Evolutionary conservation across 352 stramenopile species (phyloP).

Genomic region (Blastocystis sp.): DNA sequence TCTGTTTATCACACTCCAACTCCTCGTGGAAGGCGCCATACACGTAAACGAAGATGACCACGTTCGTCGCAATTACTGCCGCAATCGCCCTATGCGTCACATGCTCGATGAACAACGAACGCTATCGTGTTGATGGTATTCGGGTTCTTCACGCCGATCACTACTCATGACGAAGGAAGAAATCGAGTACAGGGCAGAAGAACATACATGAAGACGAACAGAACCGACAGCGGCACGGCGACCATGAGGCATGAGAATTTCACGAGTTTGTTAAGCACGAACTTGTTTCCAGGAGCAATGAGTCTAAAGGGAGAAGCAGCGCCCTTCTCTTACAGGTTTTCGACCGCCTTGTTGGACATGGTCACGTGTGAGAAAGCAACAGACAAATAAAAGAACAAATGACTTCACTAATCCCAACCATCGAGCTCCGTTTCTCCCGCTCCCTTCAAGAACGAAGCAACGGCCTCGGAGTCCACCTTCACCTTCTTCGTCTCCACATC

Average conservation of each 20-base stretch:
- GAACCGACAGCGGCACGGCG: background rate
- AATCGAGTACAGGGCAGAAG: constrained; percentile 43
- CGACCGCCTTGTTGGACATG: constrained; percentile 40
- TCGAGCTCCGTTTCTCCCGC: constrained; percentile 4
- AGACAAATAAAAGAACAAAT: constrained; percentile 38
- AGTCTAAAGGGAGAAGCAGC: background rate
- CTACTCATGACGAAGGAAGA: constrained; percentile 16
- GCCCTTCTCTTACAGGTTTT: constrained; percentile 32
- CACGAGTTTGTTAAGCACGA: constrained; percentile 48
- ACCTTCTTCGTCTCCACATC: constrained; percentile 19
- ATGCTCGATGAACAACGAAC: background rate
- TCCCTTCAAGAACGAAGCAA: constrained; percentile 11
- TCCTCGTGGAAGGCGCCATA: constrained; percentile 51
- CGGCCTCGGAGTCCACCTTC: constrained; percentile 17
- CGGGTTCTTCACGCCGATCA: constrained; percentile 26
- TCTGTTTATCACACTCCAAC: constrained; percentile 63
- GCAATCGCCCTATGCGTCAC: constrained; percentile 24
- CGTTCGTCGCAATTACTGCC: constrained; percentile 47
- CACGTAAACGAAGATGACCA: constrained; percentile 58
- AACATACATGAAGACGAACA: constrained; percentile 41
- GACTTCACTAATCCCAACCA: constrained; percentile 53
- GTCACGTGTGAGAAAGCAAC: background rate
- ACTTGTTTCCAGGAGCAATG: constrained; percentile 33
- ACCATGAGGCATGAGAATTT: constrained; percentile 53
- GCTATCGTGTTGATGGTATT: constrained; percentile 39